A percentile compares a stretch with the other conserved stretches of the same genome.
Conservation (phyloP, 2,329 filamentous ascomycete genomes). For the Neopestalotiopsis sp. region DNA sequence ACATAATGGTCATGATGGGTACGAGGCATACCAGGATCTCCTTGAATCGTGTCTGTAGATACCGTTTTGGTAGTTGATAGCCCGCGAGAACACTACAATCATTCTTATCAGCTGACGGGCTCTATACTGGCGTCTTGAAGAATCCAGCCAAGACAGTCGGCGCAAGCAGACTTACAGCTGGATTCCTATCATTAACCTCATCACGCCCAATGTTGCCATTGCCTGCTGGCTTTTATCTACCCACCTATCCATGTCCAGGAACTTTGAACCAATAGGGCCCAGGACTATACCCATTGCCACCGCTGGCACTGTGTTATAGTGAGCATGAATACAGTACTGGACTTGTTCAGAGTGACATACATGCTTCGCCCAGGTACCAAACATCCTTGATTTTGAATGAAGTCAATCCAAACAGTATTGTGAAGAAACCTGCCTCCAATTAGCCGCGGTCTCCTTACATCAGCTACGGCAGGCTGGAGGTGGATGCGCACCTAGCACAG, state of each 20-base stretch:
- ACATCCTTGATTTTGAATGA: slow-evolving; percentile 58
- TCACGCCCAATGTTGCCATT: slow-evolving; percentile 53
- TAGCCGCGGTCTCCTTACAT: neutral
- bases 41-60: slow-evolving; percentile 53
- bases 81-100: slow-evolving; percentile 56
- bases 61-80: slow-evolving; percentile 65
- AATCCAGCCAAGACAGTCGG: too few relatives aligned
- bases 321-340: neutral
- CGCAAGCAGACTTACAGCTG: slow-evolving; percentile 47
- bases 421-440: slow-evolving; percentile 47
- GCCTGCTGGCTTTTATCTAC: slow-evolving; percentile 40
- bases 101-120: too few relatives aligned
- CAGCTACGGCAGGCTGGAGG: neutral
- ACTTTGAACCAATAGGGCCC: slow-evolving; percentile 59
- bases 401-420: slow-evolving; percentile 53
- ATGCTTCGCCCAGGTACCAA: slow-evolving; percentile 61
- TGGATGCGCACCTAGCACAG: slow-evolving; percentile 46
- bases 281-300: slow-evolving; percentile 59
- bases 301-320: slow-evolving; percentile 52
- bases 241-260: slow-evolving; percentile 52
- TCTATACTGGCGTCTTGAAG: too few relatives aligned
- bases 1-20: slow-evolving; percentile 68
- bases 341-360: slow-evolving; percentile 39
- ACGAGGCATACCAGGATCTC: slow-evolving; percentile 61
- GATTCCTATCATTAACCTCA: slow-evolving; percentile 66